phyloP scores from a whole-genome alignment of 2,329 filamentous ascomycete species.

The Cryphonectria parasitica region DNA sequence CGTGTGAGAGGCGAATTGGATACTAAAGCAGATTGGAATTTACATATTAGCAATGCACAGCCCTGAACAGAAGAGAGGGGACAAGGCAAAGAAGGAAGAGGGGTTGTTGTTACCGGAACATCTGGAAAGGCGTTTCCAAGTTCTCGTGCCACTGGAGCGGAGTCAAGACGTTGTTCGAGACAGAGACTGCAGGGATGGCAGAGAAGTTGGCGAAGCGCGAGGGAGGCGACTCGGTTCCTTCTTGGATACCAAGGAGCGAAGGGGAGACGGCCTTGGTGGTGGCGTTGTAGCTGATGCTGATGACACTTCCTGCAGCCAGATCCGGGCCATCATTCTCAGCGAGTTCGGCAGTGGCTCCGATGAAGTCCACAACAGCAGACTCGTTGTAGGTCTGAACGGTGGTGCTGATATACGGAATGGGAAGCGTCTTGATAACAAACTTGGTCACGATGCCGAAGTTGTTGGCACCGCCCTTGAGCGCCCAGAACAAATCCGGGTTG shows the following conservation, averaged over 20 bases:
- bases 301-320: constrained; percentile 39
- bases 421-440: constrained; percentile 23
- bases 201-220: constrained; percentile 40
- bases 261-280: constrained; percentile 35
- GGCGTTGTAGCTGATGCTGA: constrained; percentile 38
- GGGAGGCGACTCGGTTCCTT: constrained; percentile 38
- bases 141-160: constrained; percentile 34
- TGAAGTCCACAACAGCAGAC: background rate
- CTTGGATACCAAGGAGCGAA: constrained; percentile 41
- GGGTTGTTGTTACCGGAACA: background rate
- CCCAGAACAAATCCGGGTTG: constrained; percentile 35
- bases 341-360: background rate
- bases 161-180: constrained; percentile 37
- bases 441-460: constrained; percentile 14
- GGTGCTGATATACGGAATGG: constrained; percentile 34
- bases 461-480: constrained; percentile 35
- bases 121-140: background rate
- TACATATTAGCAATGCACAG: constrained; percentile 35
- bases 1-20: constrained; percentile 42
- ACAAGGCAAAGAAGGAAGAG: background rate
- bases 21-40: constrained; percentile 32
- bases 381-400: background rate
- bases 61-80: background rate
- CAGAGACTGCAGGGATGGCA: constrained; percentile 32
- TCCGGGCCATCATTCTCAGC: constrained; percentile 32